phyloP scores from a whole-genome alignment of 495 filamentous ascomycete genomes.

The Lophiotrema nucula region DNA sequence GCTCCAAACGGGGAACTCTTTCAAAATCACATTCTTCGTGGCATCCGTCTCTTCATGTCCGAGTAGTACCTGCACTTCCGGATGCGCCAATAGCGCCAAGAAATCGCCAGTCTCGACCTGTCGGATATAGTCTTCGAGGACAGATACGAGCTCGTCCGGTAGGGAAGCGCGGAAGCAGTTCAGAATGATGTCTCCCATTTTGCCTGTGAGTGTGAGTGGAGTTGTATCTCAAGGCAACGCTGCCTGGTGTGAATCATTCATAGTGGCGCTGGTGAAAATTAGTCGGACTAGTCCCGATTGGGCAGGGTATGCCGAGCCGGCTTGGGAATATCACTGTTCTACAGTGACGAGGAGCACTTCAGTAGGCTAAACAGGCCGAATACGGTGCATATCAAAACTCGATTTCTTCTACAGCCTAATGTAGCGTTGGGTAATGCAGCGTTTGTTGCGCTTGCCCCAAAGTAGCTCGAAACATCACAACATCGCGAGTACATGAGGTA shows the following conservation, averaged over 20 bases:
- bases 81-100: constrained; percentile 29
- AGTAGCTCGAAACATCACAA: no score
- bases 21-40: constrained; percentile 12
- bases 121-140: constrained; percentile 31
- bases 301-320: no score
- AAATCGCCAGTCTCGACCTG: constrained; percentile 27
- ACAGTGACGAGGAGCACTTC: no score
- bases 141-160: constrained; percentile 35
- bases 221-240: no score
- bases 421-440: no score
- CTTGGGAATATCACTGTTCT: no score
- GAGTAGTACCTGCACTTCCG: constrained; percentile 36
- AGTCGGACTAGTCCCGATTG: constrained; percentile 12
- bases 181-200: constrained; percentile 39
- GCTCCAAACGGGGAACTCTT: constrained; percentile 39
- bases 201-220: no score
- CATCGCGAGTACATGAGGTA: no score
- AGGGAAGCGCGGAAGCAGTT: constrained; percentile 35
- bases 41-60: constrained; percentile 31
- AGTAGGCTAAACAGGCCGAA: no score
- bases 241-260: constrained; percentile 3
- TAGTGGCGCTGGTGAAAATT: constrained; percentile 19
- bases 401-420: no score
- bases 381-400: no score
- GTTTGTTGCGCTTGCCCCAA: no score